phyloP scores from a whole-genome alignment of 805 yeast species.

The Candida gorgasii region DNA sequence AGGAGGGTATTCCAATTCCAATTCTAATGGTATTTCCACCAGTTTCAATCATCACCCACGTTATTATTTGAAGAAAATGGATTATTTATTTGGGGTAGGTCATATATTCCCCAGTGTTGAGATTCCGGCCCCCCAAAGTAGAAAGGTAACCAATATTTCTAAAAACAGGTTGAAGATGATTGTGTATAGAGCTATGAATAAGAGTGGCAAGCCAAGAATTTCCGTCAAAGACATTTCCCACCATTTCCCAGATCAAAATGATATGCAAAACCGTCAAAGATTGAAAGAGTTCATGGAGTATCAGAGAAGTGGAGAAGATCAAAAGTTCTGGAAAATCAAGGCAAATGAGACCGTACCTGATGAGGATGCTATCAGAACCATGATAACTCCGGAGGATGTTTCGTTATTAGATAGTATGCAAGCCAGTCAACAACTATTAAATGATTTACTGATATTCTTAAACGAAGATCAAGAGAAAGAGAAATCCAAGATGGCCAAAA shows the following conservation, averaged over 20 bases:
- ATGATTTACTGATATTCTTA: conserved; percentile 64
- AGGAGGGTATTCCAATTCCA: conserved; percentile 58
- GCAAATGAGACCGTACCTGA: conserved; percentile 58
- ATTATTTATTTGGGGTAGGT: conserved; percentile 82
- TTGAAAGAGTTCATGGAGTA: conserved; percentile 97
- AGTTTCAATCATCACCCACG: conserved; percentile 59
- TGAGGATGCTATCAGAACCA: conserved; percentile 73
- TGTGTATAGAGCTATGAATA: conserved; percentile 82
- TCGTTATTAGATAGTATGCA: conserved; percentile 88
- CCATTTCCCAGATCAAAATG: conserved; percentile 96
- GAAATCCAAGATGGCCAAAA: conserved; percentile 27
- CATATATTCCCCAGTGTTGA: conserved; percentile 91
- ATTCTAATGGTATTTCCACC: background rate
- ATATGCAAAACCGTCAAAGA: conserved; percentile 94
- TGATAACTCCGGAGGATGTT: conserved; percentile 92
- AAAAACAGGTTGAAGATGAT: conserved; percentile 92
- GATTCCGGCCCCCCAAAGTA: conserved; percentile 96
- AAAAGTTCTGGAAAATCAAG: conserved; percentile 91
- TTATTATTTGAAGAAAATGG: conserved; percentile 67
- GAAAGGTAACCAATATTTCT: conserved; percentile 91
- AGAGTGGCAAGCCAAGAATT: conserved; percentile 69
- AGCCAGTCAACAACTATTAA: conserved; percentile 84
- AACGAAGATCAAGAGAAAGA: conserved; percentile 27
- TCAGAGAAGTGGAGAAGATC: conserved; percentile 86
- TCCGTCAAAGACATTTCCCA: conserved; percentile 83